These are phyloP conservation scores for Saccharomyces cerevisiae DNA, from an alignment of 805 yeast species.

Conservation along the genomic window DNA sequence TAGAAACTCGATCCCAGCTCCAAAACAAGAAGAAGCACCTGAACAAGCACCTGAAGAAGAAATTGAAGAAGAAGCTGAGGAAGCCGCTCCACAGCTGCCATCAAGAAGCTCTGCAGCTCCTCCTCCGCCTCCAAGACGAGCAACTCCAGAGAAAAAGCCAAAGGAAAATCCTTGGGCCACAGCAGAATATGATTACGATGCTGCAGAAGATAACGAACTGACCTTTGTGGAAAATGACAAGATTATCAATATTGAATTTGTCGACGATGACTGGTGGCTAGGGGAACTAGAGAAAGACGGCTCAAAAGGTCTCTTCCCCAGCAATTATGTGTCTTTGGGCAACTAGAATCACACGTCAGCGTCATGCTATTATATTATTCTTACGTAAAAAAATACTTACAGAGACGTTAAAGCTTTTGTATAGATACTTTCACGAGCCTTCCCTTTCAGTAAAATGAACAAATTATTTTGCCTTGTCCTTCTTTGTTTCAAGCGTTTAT, in stretches of 20 bases:
- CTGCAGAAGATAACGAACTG: slow-evolving; percentile 87
- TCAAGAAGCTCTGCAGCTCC: slow-evolving; percentile 23
- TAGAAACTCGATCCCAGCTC: slow-evolving; percentile 19
- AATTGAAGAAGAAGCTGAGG: slow-evolving; percentile 12
- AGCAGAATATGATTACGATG: slow-evolving; percentile 85
- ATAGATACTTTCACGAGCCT: not conserved
- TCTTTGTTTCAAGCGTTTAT: no score
- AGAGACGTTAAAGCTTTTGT: not conserved
- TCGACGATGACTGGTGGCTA: slow-evolving; percentile 96
- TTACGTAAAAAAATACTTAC: not conserved
- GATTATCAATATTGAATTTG: slow-evolving; percentile 75
- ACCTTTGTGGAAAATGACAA: slow-evolving; percentile 76
- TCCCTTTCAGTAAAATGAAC: not conserved
- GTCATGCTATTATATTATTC: not conserved
- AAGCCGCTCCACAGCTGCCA: slow-evolving; percentile 19
- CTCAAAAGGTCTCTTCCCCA: slow-evolving; percentile 79
- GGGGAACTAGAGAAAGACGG: slow-evolving; percentile 65
- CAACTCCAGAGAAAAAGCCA: slow-evolving; percentile 11
- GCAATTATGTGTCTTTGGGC: slow-evolving; percentile 62
- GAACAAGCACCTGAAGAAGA: slow-evolving; percentile 16
- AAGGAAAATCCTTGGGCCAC: slow-evolving; percentile 41
- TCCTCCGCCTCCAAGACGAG: slow-evolving; percentile 27
- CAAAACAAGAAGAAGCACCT: slow-evolving; percentile 12
- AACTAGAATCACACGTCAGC: slow-evolving; percentile 4
- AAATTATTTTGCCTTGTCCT: not conserved